Evolutionary conservation across 768 basidiomycete genomes (phyloP).

Genomic region (Crucibulum laeve): DNA sequence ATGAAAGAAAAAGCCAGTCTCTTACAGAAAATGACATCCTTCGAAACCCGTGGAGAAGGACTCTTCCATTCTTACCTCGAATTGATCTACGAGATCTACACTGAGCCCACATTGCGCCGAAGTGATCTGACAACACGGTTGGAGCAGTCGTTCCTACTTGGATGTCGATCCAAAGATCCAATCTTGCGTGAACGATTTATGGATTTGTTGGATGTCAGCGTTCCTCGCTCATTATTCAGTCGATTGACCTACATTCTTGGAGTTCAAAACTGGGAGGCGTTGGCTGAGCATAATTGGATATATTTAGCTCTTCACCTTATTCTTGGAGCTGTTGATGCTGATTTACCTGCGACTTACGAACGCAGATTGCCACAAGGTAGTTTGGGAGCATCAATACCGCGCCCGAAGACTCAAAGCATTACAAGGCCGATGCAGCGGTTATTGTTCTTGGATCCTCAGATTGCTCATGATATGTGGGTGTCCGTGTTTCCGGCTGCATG

Average conservation of each 20-base stretch:
- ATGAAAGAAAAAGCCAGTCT: constrained; percentile 94
- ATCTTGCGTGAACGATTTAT: constrained; percentile 79
- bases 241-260: constrained; percentile 88
- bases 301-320: constrained; percentile 87
- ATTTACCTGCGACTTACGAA: constrained; percentile 32
- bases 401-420: constrained; percentile 48
- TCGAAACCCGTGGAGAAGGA: constrained; percentile 73
- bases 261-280: constrained; percentile 91
- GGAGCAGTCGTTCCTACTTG: constrained; percentile 90
- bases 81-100: constrained; percentile 93
- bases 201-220: constrained; percentile 83
- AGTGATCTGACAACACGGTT: constrained; percentile 92
- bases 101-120: constrained; percentile 75
- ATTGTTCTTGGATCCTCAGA: constrained; percentile 71
- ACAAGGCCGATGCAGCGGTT: constrained; percentile 80
- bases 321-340: constrained; percentile 55
- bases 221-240: constrained; percentile 76
- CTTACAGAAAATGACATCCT: constrained; percentile 82
- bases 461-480: constrained; percentile 83
- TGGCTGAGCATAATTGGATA: constrained; percentile 93
- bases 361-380: constrained; percentile 28
- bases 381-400: constrained; percentile 28
- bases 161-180: constrained; percentile 81
- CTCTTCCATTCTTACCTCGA: constrained; percentile 83
- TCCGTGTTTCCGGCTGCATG: constrained; percentile 84